These are phyloP conservation scores for Monascus ruber DNA, from an alignment of 2,329 filamentous ascomycete genomes.

Conservation along the genomic window DNA sequence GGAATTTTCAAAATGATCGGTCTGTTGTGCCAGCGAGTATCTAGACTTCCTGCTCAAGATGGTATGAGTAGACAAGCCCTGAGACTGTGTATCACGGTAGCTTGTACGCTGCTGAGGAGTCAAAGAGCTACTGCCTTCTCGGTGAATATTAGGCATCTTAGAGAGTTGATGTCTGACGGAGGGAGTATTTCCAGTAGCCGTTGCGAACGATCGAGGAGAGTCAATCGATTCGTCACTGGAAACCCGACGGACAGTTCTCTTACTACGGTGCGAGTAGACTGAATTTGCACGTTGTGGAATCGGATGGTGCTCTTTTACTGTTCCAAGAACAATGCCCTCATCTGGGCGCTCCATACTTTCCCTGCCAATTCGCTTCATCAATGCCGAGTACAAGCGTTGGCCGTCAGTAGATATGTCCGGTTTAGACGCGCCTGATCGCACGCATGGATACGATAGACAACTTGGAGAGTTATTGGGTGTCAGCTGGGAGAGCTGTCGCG, in stretches of 20 bases:
- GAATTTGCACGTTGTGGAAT: conserved; percentile 19
- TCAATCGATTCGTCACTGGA: conserved; percentile 20
- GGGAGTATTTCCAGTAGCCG: conserved; percentile 9
- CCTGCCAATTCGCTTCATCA: conserved; percentile 30
- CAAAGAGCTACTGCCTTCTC: conserved; percentile 5
- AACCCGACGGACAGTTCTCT: conserved; percentile 19
- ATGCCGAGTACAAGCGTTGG: conserved; percentile 32
- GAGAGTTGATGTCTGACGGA: conserved; percentile 2
- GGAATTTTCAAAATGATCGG: not conserved
- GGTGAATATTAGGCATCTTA: not conserved
- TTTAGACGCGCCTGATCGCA: conserved; percentile 5
- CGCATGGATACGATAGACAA: conserved; percentile 7
- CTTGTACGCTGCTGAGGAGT: conserved; percentile 9
- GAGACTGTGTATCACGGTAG: not conserved
- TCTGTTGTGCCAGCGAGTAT: not conserved
- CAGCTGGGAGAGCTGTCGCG: conserved; percentile 5
- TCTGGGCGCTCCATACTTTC: conserved; percentile 7
- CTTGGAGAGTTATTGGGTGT: not conserved
- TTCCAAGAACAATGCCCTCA: conserved; percentile 16
- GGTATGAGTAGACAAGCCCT: not conserved
- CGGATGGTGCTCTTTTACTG: conserved; percentile 18
- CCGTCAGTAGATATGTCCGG: conserved; percentile 20
- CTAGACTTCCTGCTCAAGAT: not conserved
- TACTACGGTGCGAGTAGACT: conserved; percentile 12
- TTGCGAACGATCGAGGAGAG: conserved; percentile 20